These are phyloP conservation scores for Emmonsiellopsis sp. DNA, from an alignment of 2,329 filamentous ascomycete genomes.

Conservation along the genomic window DNA sequence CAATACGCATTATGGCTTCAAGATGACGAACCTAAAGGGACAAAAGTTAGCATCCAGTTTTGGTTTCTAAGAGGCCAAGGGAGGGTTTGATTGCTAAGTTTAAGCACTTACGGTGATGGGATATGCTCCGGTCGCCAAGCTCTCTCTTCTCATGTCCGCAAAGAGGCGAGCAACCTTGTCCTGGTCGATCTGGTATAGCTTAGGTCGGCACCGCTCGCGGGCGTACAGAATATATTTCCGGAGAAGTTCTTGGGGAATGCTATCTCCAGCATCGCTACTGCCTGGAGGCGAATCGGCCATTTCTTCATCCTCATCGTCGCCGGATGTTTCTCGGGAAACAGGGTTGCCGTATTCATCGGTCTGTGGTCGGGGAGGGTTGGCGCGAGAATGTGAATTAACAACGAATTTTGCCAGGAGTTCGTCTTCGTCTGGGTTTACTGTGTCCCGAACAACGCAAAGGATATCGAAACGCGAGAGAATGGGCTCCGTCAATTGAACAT, in stretches of 20 bases:
- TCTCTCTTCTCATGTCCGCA: slow-evolving; percentile 91
- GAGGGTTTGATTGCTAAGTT: background rate
- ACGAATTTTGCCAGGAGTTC: slow-evolving; percentile 92
- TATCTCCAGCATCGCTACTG: slow-evolving; percentile 42
- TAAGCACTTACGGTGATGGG: slow-evolving; percentile 76
- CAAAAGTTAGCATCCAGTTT: background rate
- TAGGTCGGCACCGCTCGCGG: slow-evolving; percentile 77
- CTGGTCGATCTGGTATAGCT: slow-evolving; percentile 94
- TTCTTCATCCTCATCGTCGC: slow-evolving; percentile 43
- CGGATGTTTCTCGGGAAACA: slow-evolving; percentile 55
- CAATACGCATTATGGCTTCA: slow-evolving; percentile 94
- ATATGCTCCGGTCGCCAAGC: slow-evolving; percentile 86
- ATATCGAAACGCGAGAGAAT: slow-evolving; percentile 98
- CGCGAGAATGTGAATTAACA: slow-evolving; percentile 84
- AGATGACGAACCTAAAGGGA: slow-evolving; percentile 74
- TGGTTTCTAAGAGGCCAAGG: background rate
- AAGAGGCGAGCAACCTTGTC: slow-evolving; percentile 93
- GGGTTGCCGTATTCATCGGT: slow-evolving; percentile 37
- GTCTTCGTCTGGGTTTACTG: slow-evolving; percentile 84
- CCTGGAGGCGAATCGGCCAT: slow-evolving; percentile 29
- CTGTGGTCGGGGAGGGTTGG: slow-evolving; percentile 59
- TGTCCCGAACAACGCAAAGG: slow-evolving; percentile 89
- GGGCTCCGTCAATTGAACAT: slow-evolving; percentile 93
- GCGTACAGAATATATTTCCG: slow-evolving; percentile 97
- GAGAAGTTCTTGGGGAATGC: slow-evolving; percentile 79